A percentile compares a stretch with the other conserved stretches of the same genome.
These are phyloP conservation scores for Sideroxylon spinosum DNA, from an alignment of 179 eudicot species.

Conservation along the genomic window DNA sequence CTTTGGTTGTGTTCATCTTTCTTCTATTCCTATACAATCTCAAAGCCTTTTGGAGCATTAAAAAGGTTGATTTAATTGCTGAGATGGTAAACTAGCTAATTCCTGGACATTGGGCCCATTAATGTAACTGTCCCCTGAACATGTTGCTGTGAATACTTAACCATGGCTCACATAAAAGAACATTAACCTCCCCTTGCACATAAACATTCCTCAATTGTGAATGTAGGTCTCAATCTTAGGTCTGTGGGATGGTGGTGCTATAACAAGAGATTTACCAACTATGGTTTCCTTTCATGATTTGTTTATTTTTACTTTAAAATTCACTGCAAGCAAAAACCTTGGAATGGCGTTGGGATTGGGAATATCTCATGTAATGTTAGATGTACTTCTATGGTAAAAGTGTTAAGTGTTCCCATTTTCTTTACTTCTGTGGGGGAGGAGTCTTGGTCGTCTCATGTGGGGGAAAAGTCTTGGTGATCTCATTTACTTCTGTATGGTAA, in stretches of 20 bases:
- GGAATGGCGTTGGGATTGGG: background rate
- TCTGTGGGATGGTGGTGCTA: background rate
- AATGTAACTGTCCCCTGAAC: background rate
- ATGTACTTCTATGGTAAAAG: background rate
- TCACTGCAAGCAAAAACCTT: background rate
- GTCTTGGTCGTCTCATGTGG: background rate
- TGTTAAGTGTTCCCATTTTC: too few relatives aligned
- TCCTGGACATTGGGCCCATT: background rate
- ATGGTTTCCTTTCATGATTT: background rate
- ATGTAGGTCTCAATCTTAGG: background rate
- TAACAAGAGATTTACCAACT: background rate
- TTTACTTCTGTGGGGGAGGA: background rate
- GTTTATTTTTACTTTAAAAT: background rate
- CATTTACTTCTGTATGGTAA: background rate
- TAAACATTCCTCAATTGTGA: too few relatives aligned
- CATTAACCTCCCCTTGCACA: too few relatives aligned
- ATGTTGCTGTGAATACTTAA: background rate
- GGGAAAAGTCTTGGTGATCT: too few relatives aligned
- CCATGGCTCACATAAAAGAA: too few relatives aligned
- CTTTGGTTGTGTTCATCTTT: background rate
- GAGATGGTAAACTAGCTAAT: background rate
- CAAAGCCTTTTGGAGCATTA: background rate
- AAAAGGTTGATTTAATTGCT: background rate
- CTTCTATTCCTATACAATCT: background rate
- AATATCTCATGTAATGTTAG: background rate